A percentile compares a stretch with the other conserved stretches of the same genome.
Conservation (phyloP, 2,329 filamentous ascomycete species). For the Ceratocystis lukuohia region DNA sequence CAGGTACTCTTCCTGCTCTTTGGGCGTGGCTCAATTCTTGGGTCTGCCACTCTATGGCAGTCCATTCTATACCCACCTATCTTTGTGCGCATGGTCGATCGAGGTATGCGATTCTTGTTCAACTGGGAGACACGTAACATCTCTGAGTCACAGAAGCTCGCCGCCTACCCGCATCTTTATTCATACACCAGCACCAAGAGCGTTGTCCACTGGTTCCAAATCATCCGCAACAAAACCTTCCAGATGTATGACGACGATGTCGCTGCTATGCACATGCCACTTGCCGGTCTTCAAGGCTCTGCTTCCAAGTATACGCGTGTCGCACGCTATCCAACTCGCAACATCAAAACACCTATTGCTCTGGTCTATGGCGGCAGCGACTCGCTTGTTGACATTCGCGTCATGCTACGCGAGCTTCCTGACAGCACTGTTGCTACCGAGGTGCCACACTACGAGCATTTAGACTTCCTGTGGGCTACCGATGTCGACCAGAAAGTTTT, state of each 20-base stretch:
- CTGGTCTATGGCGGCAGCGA: constrained; percentile 89
- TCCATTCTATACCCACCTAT: constrained; percentile 88
- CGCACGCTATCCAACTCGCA: constrained; percentile 87
- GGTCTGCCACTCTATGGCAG: constrained; percentile 94
- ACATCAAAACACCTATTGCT: constrained; percentile 91
- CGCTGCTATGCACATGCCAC: constrained; percentile 38
- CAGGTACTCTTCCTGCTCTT: constrained; percentile 88
- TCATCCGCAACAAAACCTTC: constrained; percentile 89
- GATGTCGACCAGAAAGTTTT: constrained; percentile 79
- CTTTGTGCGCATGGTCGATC: constrained; percentile 77
- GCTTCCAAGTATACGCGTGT: constrained; percentile 86
- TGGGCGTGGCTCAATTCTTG: constrained; percentile 78
- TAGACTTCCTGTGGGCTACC: constrained; percentile 89
- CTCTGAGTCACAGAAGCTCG: constrained; percentile 72
- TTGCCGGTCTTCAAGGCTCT: constrained; percentile 36
- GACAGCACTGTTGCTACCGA: constrained; percentile 72
- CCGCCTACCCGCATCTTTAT: constrained; percentile 89
- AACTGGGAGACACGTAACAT: constrained; percentile 84
- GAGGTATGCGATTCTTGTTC: constrained; percentile 70
- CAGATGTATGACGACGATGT: constrained; percentile 98
- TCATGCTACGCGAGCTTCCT: constrained; percentile 84
- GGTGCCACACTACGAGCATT: constrained; percentile 86
- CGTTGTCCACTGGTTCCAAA: constrained; percentile 98
- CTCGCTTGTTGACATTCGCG: constrained; percentile 81
- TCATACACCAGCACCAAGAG: constrained; percentile 94